Conservation (phyloP, 2,329 filamentous ascomycete species). For the Fusarium pseudoanthophilum region DNA sequence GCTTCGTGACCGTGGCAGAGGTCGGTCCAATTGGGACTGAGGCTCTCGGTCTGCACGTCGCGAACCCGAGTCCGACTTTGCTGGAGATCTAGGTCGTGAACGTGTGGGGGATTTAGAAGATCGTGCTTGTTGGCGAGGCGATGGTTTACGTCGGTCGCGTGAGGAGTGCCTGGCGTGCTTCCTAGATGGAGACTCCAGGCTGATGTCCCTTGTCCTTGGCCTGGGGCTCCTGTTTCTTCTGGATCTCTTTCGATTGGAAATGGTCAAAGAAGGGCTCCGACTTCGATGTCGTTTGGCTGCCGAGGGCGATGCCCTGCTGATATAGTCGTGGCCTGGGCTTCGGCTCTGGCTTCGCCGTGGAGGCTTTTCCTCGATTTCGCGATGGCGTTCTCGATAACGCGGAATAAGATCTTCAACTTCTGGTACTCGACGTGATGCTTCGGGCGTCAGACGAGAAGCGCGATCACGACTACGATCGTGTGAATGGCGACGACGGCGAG, state of each 20-base stretch:
- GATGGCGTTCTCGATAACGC: conserved; percentile 50
- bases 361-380: conserved; percentile 47
- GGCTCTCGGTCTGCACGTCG: conserved; percentile 42
- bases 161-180: conserved; percentile 49
- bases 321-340: conserved; percentile 45
- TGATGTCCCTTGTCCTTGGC: conserved; percentile 53
- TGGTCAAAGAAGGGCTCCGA: conserved; percentile 53
- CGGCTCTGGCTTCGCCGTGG: conserved; percentile 50
- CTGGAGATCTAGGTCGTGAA: conserved; percentile 43
- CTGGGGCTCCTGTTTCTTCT: conserved; percentile 52
- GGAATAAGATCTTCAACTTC: conserved; percentile 54
- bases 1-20: conserved; percentile 40
- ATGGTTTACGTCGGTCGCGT: conserved; percentile 47
- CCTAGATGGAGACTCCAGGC: conserved; percentile 50
- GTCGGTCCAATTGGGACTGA: conserved; percentile 35
- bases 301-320: conserved; percentile 50
- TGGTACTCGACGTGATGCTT: conserved; percentile 42
- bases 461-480: conserved; percentile 53
- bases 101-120: conserved; percentile 46
- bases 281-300: conserved; percentile 57
- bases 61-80: conserved; percentile 40
- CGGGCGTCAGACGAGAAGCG: conserved; percentile 40
- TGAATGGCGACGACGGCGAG: conserved; percentile 52
- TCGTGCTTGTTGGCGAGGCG: conserved; percentile 46
- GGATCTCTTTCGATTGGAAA: conserved; percentile 55